Base-by-base conservation (phyloP, 805 yeast species). In the Starmerella bacillaris region DNA sequence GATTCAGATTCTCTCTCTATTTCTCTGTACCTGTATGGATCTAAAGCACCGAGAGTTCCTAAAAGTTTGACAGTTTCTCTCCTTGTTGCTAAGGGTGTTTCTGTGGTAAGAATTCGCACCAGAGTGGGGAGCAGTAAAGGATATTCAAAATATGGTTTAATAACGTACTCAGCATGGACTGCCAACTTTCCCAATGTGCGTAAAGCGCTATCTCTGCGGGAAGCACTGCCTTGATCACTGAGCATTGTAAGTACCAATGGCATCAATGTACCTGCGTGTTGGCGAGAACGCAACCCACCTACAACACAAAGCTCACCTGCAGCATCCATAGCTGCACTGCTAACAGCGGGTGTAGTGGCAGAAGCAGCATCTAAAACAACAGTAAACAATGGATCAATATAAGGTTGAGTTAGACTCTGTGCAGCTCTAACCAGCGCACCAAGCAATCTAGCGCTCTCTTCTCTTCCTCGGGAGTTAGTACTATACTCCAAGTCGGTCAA, bases 21-120 rank as follows among this genome's bases (percentile, higher is more conserved):
- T 47, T 82, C 94, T 37, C 94, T 71, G 46, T 83, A 92, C 51
- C 80, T 84, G 52, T 86, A 89, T 1, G 99, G 99, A 56, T 89
- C 98, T 32, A 89, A 60, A 0, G 98, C 98, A 43, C 99, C 99
- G 28, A 89, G 60, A 22, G 84, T 83, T 51, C 99, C 99, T 37
- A 89, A 61, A 18, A 89, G 57, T 43, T 86, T 67, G 1, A 89
- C 93, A 0, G 94, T 78, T 53, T 89, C 96, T 38, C 94, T 62
- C 49, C 89, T 70, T 5, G 80, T 73, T 3, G 68, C 59, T 3
- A 38, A 36, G 3, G 75, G 68, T 0, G 92, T 70, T 49, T 86
- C 95, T 39, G 83, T 71, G 43, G 78, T 78, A 37, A 89, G 58
- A 27, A 89, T 82, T 36, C 73, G 74, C 3, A 83, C 79, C 21